Conservation (phyloP, 1,139 yeast species). For the Yamadazyma pseudoaaseri region DNA sequence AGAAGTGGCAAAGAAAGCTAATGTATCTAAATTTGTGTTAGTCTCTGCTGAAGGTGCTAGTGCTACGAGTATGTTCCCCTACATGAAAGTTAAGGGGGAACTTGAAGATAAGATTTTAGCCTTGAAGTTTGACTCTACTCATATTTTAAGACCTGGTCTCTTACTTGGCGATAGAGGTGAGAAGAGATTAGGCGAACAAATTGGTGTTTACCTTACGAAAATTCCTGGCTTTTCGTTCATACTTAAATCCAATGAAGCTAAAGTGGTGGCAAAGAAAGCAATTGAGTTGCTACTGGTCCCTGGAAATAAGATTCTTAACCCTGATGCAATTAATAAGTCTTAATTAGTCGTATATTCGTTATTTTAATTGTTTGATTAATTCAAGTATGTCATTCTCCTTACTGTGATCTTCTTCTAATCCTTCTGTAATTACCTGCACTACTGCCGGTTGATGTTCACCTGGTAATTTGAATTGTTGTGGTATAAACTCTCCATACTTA, state of each 20-base stretch:
- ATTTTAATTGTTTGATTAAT: slow-evolving; percentile 15
- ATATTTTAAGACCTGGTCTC: slow-evolving; percentile 70
- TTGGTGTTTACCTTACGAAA: slow-evolving; percentile 27
- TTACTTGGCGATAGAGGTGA: slow-evolving; percentile 60
- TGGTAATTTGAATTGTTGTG: slow-evolving; percentile 40
- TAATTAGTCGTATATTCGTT: neutral
- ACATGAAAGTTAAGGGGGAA: slow-evolving; percentile 60
- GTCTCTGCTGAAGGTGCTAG: slow-evolving; percentile 63
- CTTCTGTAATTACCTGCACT: slow-evolving; percentile 45
- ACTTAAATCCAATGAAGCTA: slow-evolving; percentile 14
- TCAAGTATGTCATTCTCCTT: slow-evolving; percentile 25
- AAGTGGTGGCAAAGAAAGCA: slow-evolving; percentile 25
- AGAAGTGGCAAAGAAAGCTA: slow-evolving; percentile 64
- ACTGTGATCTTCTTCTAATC: slow-evolving; percentile 24
- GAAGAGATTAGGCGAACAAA: slow-evolving; percentile 18
- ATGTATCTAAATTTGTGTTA: slow-evolving; percentile 61
- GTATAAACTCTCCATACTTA: slow-evolving; percentile 39
- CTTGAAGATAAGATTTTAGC: slow-evolving; percentile 22
- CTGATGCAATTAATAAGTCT: slow-evolving; percentile 4
- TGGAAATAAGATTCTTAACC: slow-evolving; percentile 12
- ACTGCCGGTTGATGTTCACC: slow-evolving; percentile 42
- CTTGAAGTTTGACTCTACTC: slow-evolving; percentile 61
- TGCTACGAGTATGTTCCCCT: slow-evolving; percentile 51
- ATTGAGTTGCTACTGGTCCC: neutral
- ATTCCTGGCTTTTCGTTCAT: slow-evolving; percentile 3